Evolutionary conservation across 106 monocot genomes (phyloP).

Genomic region (Triglochin maritima): DNA sequence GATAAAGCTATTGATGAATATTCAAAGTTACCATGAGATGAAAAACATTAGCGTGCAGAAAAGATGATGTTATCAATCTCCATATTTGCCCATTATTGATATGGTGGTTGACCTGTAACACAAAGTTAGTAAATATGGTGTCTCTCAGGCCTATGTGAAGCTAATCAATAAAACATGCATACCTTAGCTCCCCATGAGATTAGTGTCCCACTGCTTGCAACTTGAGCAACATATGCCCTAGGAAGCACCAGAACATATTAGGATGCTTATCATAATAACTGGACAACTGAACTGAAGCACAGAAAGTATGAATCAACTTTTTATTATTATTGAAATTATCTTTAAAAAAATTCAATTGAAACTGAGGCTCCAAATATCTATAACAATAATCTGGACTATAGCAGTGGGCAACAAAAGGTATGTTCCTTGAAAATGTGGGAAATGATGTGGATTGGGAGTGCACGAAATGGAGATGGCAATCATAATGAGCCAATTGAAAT

Average conservation of each 20-base stretch:
- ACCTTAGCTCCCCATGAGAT: conserved; percentile 77
- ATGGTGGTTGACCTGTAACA: conserved; percentile 50
- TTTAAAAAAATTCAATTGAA: neutral
- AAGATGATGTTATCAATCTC: conserved; percentile 67
- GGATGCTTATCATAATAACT: neutral
- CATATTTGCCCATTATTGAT: conserved; percentile 66
- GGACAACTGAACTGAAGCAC: neutral
- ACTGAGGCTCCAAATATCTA: neutral
- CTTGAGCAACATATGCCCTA: conserved; percentile 51
- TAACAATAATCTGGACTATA: neutral
- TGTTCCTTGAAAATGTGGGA: neutral
- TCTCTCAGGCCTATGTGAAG: neutral
- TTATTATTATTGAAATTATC: neutral
- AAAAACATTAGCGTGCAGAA: conserved; percentile 69
- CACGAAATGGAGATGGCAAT: neutral
- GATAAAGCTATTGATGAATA: neutral
- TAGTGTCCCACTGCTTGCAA: conserved; percentile 57
- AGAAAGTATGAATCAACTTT: neutral
- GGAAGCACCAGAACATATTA: conserved; percentile 5
- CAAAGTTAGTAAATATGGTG: neutral
- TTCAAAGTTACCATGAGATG: conserved; percentile 51
- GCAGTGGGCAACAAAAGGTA: neutral
- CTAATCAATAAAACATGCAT: conserved; percentile 2
- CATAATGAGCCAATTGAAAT: neutral
- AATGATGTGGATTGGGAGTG: neutral